phyloP scores from a whole-genome alignment of 177 flowering plant genomes.

The Vitis hybrid region DNA sequence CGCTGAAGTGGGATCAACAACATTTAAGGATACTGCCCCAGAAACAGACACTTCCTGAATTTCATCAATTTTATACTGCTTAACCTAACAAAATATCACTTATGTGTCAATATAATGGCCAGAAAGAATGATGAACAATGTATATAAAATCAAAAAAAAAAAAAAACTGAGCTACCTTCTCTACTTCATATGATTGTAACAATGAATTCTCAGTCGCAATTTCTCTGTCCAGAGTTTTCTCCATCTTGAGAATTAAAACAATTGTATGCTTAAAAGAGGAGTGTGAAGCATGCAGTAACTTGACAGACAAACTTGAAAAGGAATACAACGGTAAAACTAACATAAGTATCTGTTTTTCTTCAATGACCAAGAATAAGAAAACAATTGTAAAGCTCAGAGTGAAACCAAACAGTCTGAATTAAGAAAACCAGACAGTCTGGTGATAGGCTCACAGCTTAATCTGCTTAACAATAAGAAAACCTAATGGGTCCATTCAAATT shows the following conservation, averaged over 20 bases:
- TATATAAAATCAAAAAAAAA: background rate
- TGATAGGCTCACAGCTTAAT: too few relatives aligned
- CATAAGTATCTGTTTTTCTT: too few relatives aligned
- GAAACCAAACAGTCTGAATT: too few relatives aligned
- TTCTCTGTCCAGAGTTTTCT: background rate
- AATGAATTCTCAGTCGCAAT: background rate
- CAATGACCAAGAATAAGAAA: too few relatives aligned
- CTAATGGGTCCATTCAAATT: too few relatives aligned
- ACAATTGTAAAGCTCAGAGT: too few relatives aligned
- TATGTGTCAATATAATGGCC: background rate
- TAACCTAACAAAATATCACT: conserved; percentile 16
- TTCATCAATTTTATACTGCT: conserved; percentile 16
- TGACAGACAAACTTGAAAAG: background rate
- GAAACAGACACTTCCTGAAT: conserved; percentile 21
- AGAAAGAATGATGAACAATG: background rate
- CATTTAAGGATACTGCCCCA: conserved; percentile 16
- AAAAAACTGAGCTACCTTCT: background rate
- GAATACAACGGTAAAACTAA: background rate
- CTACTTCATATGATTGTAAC: background rate
- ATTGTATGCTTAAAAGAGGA: background rate
- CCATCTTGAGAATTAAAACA: background rate
- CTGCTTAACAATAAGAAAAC: too few relatives aligned
- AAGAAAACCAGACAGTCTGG: too few relatives aligned
- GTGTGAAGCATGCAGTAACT: background rate
- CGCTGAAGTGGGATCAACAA: conserved; percentile 11